Evolutionary conservation across 352 stramenopile species (phyloP), one percentile per base, ranked within the genome.

Genomic region (Pythium aphanidermatum): DNA sequence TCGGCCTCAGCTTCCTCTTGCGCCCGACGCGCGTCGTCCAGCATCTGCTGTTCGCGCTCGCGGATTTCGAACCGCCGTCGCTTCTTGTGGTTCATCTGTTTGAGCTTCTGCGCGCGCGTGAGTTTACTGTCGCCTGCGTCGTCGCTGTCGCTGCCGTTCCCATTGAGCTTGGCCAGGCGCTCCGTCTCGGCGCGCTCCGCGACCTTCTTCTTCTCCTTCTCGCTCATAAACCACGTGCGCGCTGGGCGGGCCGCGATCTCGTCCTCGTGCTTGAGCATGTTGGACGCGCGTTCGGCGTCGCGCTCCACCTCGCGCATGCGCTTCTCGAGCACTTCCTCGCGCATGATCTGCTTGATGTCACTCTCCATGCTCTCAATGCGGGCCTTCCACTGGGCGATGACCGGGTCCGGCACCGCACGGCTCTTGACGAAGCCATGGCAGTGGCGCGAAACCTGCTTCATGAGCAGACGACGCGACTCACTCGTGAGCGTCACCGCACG

Each of bases 371-470:
- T 75, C 43, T 90, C 76, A 37, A 95, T 92, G 30, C 77, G 76
- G 5, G 77, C 74, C 20, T 88, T 86, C 83, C 83, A 95, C 58
- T 95, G 83, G 26, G 74, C 60, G 43, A 95, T 95, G 20, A 95
- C 86, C 2, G 79, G 60, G 31, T 95, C 82, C 1, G 86, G 86
- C 42, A 96, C 87, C 6, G 86, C 82, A 16, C 90, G 80, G 46
- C 74, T 94, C 70, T 96, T 96, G 43, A 97, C 83, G 37, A 92
- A 95, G 12, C 83, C 83, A 29, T 90, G 66, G 61, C 83, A 95
- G 48, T 95, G 83, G 33, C 83, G 80, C 16, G 79, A 84, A 19
- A 98, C 71, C 50, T 98, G 86, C 68, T 98, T 97, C 86, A 98
- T 97, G 28, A 98, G 66, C 38, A 96, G 62, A 61, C 92, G 83